phyloP scores from a whole-genome alignment of 768 basidiomycete species.

The Agaricus sinodeliciosus region DNA sequence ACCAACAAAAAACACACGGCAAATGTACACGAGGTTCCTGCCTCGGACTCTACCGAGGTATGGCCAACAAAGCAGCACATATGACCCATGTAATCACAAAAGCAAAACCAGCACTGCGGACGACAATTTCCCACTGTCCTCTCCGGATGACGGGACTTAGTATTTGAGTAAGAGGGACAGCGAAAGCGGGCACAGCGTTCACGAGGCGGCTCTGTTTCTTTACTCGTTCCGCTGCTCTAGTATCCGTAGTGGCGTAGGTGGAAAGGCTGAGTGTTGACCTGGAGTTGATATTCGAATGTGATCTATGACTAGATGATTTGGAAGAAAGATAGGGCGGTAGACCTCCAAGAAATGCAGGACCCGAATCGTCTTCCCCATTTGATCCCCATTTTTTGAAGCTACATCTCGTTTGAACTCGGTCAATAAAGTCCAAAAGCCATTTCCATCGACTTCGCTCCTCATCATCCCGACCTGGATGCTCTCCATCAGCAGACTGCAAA shows the following conservation, averaged over 20 bases:
- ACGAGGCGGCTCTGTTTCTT: slow-evolving; percentile 37
- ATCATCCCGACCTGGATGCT: neutral
- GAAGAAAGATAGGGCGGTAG: slow-evolving; percentile 5
- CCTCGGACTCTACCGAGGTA: slow-evolving; percentile 21
- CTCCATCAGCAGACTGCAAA: neutral
- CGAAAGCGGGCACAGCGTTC: slow-evolving; percentile 62
- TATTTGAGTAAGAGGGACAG: slow-evolving; percentile 60
- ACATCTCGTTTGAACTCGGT: slow-evolving; percentile 37
- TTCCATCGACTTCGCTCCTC: slow-evolving; percentile 4
- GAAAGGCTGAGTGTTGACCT: slow-evolving; percentile 11
- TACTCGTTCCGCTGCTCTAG: slow-evolving; percentile 19
- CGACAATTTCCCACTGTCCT: slow-evolving; percentile 84
- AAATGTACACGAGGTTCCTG: too few relatives aligned
- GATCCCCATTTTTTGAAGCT: slow-evolving; percentile 31
- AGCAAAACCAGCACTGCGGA: slow-evolving; percentile 47
- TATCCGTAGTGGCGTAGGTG: slow-evolving; percentile 8
- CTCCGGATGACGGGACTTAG: slow-evolving; percentile 64
- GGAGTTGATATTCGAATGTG: slow-evolving; percentile 1
- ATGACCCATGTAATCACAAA: slow-evolving; percentile 36
- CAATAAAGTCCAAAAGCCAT: slow-evolving; percentile 24
- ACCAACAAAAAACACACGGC: too few relatives aligned
- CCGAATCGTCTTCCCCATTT: neutral
- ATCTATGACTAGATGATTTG: slow-evolving; percentile 8
- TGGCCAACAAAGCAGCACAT: slow-evolving; percentile 34
- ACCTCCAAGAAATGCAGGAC: slow-evolving; percentile 3